Percentiles rank a stretch among this genome's conserved stretches.
These are phyloP conservation scores for Epichloe uncinata DNA, from an alignment of 2,329 filamentous ascomycete species.

Conservation along the genomic window DNA sequence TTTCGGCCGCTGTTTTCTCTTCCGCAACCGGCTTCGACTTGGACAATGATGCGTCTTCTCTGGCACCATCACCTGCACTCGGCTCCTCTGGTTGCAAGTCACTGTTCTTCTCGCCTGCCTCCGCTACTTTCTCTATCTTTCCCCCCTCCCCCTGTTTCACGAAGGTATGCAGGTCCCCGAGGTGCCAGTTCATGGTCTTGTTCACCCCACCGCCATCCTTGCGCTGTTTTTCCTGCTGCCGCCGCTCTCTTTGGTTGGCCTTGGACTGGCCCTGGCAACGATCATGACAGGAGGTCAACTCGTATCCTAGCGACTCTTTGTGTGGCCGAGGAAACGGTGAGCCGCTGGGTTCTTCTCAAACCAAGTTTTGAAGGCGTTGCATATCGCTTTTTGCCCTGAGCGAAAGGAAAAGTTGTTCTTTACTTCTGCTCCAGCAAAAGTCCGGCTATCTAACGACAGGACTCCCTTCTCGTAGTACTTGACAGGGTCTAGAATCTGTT, in stretches of 20 bases:
- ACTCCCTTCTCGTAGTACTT: constrained; percentile 29
- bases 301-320: constrained; percentile 30
- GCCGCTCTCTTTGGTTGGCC: background rate
- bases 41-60: too few species aligned
- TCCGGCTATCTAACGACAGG: constrained; percentile 39
- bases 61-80: too few species aligned
- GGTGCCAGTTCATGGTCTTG: background rate
- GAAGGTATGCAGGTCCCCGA: too few species aligned
- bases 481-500: constrained; percentile 45
- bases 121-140: background rate
- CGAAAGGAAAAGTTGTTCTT: constrained; percentile 6
- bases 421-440: constrained; percentile 31
- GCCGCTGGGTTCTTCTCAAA: background rate
- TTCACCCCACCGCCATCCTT: background rate
- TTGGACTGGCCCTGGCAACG: background rate
- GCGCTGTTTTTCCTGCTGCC: background rate
- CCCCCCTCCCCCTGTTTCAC: background rate
- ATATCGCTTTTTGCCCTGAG: too few species aligned
- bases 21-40: too few species aligned
- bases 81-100: background rate
- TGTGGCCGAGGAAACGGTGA: background rate
- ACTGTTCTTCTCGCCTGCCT: background rate
- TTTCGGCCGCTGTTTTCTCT: too few species aligned
- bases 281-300: background rate
- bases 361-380: background rate